Evolutionary conservation across 2,329 filamentous ascomycete species (phyloP).

Genomic region (Acephala macrosclerotiorum): DNA sequence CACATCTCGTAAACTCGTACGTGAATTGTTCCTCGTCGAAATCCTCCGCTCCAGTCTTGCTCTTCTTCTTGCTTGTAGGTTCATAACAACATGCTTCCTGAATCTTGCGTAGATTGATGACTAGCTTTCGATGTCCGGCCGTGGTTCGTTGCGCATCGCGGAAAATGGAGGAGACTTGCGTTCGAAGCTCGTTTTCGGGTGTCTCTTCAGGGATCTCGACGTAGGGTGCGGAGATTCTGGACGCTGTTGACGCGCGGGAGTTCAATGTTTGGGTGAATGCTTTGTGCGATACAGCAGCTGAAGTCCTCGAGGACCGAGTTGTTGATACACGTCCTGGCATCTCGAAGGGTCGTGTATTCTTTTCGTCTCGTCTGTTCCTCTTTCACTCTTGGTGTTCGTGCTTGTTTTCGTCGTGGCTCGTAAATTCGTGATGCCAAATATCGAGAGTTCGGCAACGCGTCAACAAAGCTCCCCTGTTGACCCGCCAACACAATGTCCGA

Average conservation of each 20-base stretch:
- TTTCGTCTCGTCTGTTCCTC: neutral
- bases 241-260: conserved; percentile 50
- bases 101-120: conserved; percentile 86
- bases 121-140: conserved; percentile 88
- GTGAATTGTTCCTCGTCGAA: conserved; percentile 90
- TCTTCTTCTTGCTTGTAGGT: conserved; percentile 60
- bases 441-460: conserved; percentile 6
- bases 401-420: conserved; percentile 11
- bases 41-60: conserved; percentile 62
- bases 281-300: conserved; percentile 48
- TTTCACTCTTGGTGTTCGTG: neutral
- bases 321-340: conserved; percentile 57
- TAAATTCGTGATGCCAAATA: conserved; percentile 10
- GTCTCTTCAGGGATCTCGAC: conserved; percentile 73
- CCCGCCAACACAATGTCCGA: conserved; percentile 13
- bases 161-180: conserved; percentile 76
- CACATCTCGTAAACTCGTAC: conserved; percentile 81
- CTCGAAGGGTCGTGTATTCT: conserved; percentile 18
- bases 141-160: conserved; percentile 87
- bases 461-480: conserved; percentile 22
- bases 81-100: conserved; percentile 85
- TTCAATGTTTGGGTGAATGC: conserved; percentile 48
- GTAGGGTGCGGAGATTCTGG: conserved; percentile 46
- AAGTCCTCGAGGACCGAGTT: conserved; percentile 48
- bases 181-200: conserved; percentile 73